A percentile compares a stretch with the other conserved stretches of the same genome.
Evolutionary conservation across 2,329 filamentous ascomycete species (phyloP).

Genomic region (Aspergillus piperis): DNA sequence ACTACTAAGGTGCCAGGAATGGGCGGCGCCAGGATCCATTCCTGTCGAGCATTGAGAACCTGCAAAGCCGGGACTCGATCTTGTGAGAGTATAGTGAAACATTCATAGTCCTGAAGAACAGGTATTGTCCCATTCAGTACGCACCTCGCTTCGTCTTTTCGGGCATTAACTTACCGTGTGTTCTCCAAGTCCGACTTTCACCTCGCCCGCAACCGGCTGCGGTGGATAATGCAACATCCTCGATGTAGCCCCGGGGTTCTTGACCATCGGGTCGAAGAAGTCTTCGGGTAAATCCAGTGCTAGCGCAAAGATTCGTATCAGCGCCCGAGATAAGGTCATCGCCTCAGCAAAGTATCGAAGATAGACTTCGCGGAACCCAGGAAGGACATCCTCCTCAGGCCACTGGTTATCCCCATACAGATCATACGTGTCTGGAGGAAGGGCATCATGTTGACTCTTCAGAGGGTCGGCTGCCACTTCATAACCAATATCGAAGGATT

Average conservation of each 20-base stretch:
- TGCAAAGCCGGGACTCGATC: constrained; percentile 41
- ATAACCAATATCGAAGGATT: constrained; percentile 32
- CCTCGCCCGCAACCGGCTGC: constrained; percentile 36
- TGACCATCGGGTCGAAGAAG: constrained; percentile 39
- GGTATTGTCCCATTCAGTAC: too few species aligned
- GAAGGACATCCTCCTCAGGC: constrained; percentile 20
- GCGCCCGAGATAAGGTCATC: constrained; percentile 18
- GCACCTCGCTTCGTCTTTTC: background rate
- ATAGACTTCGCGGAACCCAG: constrained; percentile 20
- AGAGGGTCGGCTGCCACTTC: constrained; percentile 23
- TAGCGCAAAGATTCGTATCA: constrained; percentile 43
- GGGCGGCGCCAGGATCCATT: constrained; percentile 29
- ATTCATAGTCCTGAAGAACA: constrained; percentile 37
- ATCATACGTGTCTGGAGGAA: constrained; percentile 20
- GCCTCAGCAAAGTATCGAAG: constrained; percentile 23
- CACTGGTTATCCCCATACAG: constrained; percentile 30
- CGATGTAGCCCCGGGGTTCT: constrained; percentile 40
- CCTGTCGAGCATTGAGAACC: constrained; percentile 34
- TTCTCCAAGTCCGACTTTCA: constrained; percentile 43
- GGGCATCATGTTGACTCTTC: constrained; percentile 11
- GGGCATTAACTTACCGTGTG: constrained; percentile 34
- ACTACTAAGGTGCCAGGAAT: constrained; percentile 32
- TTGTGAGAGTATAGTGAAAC: constrained; percentile 45
- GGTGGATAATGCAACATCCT: constrained; percentile 45
- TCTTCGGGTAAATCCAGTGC: constrained; percentile 41